A percentile compares a stretch with the other conserved stretches of the same genome.
These are phyloP conservation scores for Acidiella bohemica DNA, from an alignment of 495 filamentous ascomycete genomes.

Conservation along the genomic window DNA sequence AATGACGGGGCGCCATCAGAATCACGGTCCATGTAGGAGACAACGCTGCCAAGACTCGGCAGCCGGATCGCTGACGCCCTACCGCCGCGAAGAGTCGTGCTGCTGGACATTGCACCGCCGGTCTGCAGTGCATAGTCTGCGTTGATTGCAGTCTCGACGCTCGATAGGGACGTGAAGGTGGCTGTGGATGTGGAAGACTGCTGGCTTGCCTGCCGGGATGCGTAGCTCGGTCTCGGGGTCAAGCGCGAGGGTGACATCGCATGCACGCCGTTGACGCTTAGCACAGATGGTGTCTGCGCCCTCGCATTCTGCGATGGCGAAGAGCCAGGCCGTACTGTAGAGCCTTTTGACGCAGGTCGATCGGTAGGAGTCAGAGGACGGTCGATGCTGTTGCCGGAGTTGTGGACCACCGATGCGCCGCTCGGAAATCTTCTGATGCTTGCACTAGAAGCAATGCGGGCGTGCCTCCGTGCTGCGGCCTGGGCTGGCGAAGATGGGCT, in stretches of 20 bases:
- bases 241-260: constrained; percentile 23
- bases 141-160: constrained; percentile 60
- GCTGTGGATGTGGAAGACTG: constrained; percentile 66
- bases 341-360: constrained; percentile 20
- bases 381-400: background rate
- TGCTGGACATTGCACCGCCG: constrained; percentile 56
- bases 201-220: constrained; percentile 60
- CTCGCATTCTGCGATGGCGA: background rate
- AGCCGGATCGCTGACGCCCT: constrained; percentile 44
- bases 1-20: constrained; percentile 42
- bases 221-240: constrained; percentile 50
- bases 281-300: constrained; percentile 1
- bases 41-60: constrained; percentile 85
- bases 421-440: constrained; percentile 10
- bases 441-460: constrained; percentile 15
- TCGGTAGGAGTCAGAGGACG: constrained; percentile 8
- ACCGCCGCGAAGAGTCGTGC: constrained; percentile 35
- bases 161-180: constrained; percentile 43
- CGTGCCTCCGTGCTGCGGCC: constrained; percentile 27
- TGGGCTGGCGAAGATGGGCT: constrained; percentile 29
- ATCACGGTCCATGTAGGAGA: constrained; percentile 73
- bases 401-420: background rate
- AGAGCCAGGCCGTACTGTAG: constrained; percentile 13
- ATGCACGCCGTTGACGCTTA: constrained; percentile 7
- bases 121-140: constrained; percentile 78